Evolutionary conservation across 208 protist species (phyloP), one percentile per base, ranked within the genome.

Genomic region (Trypanosoma brucei): DNA sequence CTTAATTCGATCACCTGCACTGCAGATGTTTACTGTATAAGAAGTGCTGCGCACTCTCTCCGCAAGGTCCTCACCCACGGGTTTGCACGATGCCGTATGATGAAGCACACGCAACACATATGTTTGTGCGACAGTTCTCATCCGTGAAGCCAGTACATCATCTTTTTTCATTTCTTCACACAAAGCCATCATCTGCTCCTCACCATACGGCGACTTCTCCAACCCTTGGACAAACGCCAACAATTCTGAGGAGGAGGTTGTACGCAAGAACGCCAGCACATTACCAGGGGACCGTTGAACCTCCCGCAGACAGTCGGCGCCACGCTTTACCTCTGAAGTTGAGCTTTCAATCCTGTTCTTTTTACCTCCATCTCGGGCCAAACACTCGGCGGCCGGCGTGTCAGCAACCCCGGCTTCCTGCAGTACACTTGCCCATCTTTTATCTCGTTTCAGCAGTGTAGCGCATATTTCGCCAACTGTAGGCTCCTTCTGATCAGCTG

Each of bases 351-450:
- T 22, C 22, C 22, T 22, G 22, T 22, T 22, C 22, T 22, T 22
- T 22, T 22, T 22, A 22, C 22, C 22, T 22, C 22, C 22, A 22
- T 22, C 22, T 22, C 22, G 22, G 22, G 22, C 22, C 22, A 22
- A 22, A 22, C 22, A 22, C 22, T 22, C 22, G 22, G 22, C 22
- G 22, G 22, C 22, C 22, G 22, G 56, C 22, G 71, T 72, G 35
- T 88, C 73, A 6, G 74, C 65, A 0, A 92, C 61, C 34, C 82
- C 89, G 7, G 76, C 78, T 6, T 92, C 83, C 1, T 79, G 63
- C 14, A 92, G 67, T 1, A 78, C 56, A 9, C 62, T 3, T 0
- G 75, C 79, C 86, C 89, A 95, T 31, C 51, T 50, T 34, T 53
- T 57, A 56, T 86, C 74, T 3, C 70, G 72, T 3, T 52, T 50